Percentiles rank a stretch among this genome's conserved stretches.
These are phyloP conservation scores for Lactarius sp. DNA, from an alignment of 768 basidiomycete species.

Conservation along the genomic window DNA sequence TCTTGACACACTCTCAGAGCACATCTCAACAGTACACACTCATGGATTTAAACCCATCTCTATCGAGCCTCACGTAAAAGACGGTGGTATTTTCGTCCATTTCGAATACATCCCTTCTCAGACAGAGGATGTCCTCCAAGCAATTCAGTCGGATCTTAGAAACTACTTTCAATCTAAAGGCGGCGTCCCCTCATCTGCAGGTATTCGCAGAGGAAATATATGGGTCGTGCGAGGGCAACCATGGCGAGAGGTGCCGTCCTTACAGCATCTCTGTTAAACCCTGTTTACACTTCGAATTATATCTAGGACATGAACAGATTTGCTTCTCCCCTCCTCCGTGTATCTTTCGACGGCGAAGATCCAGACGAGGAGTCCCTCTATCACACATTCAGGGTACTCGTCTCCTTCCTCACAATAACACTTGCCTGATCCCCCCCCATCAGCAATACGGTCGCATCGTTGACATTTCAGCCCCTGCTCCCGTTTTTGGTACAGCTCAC, in stretches of 20 bases:
- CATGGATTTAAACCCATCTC: constrained; percentile 59
- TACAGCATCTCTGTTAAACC: neutral
- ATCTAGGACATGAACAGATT: constrained; percentile 80
- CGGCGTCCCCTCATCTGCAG: constrained; percentile 60
- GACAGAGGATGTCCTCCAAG: constrained; percentile 34
- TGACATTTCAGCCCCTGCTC: constrained; percentile 55
- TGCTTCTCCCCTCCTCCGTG: constrained; percentile 63
- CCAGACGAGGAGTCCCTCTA: constrained; percentile 77
- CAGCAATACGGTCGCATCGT: constrained; percentile 81
- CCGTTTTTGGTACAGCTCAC: constrained; percentile 59
- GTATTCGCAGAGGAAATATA: constrained; percentile 45
- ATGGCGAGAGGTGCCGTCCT: constrained; percentile 62
- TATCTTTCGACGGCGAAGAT: constrained; percentile 89
- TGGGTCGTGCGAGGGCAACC: constrained; percentile 78
- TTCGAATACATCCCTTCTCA: constrained; percentile 51
- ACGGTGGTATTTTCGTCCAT: constrained; percentile 80
- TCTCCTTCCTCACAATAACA: constrained; percentile 3
- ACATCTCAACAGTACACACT: constrained; percentile 48
- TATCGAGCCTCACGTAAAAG: constrained; percentile 64
- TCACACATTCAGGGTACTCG: constrained; percentile 64
- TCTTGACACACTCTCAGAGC: constrained; percentile 41
- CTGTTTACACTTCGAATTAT: neutral
- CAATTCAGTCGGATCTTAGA: constrained; percentile 48
- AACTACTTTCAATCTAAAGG: constrained; percentile 44
- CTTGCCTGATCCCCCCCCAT: constrained; percentile 4